Evolutionary conservation across 148 eudicot genomes (phyloP).

Genomic region (Drosera capensis): DNA sequence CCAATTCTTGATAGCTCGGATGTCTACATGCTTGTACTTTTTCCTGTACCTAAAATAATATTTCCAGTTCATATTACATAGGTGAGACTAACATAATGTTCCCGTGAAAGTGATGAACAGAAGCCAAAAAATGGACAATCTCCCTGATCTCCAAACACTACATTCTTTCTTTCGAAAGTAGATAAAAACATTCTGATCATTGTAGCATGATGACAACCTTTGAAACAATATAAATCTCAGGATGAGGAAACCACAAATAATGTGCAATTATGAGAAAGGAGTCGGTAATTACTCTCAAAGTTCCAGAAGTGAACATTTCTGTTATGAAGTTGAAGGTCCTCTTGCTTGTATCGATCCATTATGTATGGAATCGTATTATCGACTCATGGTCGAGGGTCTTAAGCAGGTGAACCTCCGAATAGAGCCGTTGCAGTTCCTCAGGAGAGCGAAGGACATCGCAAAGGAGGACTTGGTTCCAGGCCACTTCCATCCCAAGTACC

Average conservation of each 20-base stretch:
- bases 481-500: slow-evolving; percentile 73
- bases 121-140: too few species aligned
- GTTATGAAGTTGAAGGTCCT: slow-evolving; percentile 88
- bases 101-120: too few species aligned
- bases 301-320: slow-evolving; percentile 89
- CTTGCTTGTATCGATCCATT: slow-evolving; percentile 53
- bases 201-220: too few species aligned
- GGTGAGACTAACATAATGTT: background rate
- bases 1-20: slow-evolving; percentile 73
- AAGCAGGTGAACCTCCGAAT: slow-evolving; percentile 81
- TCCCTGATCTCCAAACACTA: too few species aligned
- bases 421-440: slow-evolving; percentile 46
- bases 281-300: slow-evolving; percentile 48
- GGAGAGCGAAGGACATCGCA: slow-evolving; percentile 39
- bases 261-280: slow-evolving; percentile 2
- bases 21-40: slow-evolving; percentile 44
- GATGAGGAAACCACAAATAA: too few species aligned
- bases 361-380: slow-evolving; percentile 46
- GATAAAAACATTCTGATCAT: too few species aligned
- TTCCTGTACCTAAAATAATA: slow-evolving; percentile 56
- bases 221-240: too few species aligned
- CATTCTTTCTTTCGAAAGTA: too few species aligned
- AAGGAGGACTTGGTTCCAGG: slow-evolving; percentile 79
- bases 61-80: background rate
- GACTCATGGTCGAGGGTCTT: slow-evolving; percentile 56